Evolutionary conservation across 139 green algal genomes (phyloP).

Genomic region (Chlorella sp.): DNA sequence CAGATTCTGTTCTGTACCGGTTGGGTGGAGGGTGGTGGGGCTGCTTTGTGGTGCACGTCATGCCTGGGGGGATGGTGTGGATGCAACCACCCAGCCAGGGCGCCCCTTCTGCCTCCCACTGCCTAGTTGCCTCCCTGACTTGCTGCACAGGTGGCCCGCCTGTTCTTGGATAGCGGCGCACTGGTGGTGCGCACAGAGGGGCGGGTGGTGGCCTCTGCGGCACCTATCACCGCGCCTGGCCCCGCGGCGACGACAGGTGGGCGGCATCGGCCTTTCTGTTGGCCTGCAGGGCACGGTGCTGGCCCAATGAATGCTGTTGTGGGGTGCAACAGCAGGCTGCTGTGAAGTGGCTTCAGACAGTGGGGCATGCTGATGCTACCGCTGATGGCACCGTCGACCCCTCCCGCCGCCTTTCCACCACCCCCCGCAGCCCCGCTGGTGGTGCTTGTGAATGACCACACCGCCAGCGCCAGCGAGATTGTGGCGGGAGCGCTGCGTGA

Average conservation of each 20-base stretch:
- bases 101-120: background rate
- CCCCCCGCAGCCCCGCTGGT: slow-evolving; percentile 55
- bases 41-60: too few relatives aligned
- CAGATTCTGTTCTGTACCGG: too few relatives aligned
- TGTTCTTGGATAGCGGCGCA: slow-evolving; percentile 81
- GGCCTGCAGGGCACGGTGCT: too few relatives aligned
- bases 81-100: background rate
- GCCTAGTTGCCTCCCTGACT: too few relatives aligned
- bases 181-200: slow-evolving; percentile 82
- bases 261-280: too few relatives aligned
- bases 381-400: background rate
- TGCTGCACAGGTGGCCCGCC: slow-evolving; percentile 38
- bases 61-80: too few relatives aligned
- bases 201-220: slow-evolving; percentile 33
- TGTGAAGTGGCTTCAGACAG: too few relatives aligned
- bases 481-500: slow-evolving; percentile 91
- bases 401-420: background rate
- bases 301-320: too few relatives aligned
- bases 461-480: slow-evolving; percentile 92
- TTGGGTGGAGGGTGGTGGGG: too few relatives aligned
- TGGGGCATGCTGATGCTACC: too few relatives aligned
- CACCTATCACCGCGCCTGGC: slow-evolving; percentile 36
- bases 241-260: slow-evolving; percentile 40
- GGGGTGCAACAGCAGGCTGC: too few relatives aligned
- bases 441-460: slow-evolving; percentile 91